Conservation (phyloP, 768 basidiomycete species). For the Lyophyllum shimeji region DNA sequence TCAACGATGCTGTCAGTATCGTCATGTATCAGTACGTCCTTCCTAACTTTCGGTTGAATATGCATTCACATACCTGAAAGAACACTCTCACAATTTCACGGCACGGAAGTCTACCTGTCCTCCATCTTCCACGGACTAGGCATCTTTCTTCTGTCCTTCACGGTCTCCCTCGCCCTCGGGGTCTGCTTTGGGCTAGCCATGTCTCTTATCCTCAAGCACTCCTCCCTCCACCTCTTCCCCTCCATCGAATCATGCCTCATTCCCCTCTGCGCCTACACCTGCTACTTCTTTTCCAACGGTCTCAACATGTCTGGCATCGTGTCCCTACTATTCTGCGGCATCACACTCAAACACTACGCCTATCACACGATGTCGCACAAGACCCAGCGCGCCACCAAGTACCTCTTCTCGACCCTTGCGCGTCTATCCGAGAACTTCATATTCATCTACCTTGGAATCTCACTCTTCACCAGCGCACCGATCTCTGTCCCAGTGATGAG, state of each 20-base stretch:
- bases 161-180: conserved; percentile 91
- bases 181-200: conserved; percentile 88
- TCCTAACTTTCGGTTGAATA: not conserved
- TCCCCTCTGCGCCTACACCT: conserved; percentile 91
- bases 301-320: conserved; percentile 95
- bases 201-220: conserved; percentile 94
- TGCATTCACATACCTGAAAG: conserved; percentile 36
- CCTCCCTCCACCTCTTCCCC: conserved; percentile 82
- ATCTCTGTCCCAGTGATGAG: conserved; percentile 72
- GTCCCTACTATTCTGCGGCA: conserved; percentile 96
- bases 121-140: conserved; percentile 97
- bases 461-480: conserved; percentile 90
- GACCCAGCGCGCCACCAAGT: conserved; percentile 92
- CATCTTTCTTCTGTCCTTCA: conserved; percentile 95
- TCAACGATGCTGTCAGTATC: conserved; percentile 99
- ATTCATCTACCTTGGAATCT: conserved; percentile 97
- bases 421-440: conserved; percentile 98
- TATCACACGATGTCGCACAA: conserved; percentile 98
- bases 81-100: conserved; percentile 90
- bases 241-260: conserved; percentile 97
- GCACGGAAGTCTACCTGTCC: conserved; percentile 78
- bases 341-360: conserved; percentile 99
- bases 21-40: conserved; percentile 97
- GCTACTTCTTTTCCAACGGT: conserved; percentile 99
- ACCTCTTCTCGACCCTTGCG: conserved; percentile 92